phyloP scores from a whole-genome alignment of 2,329 filamentous ascomycete genomes.

The Calonectria leucothoes region DNA sequence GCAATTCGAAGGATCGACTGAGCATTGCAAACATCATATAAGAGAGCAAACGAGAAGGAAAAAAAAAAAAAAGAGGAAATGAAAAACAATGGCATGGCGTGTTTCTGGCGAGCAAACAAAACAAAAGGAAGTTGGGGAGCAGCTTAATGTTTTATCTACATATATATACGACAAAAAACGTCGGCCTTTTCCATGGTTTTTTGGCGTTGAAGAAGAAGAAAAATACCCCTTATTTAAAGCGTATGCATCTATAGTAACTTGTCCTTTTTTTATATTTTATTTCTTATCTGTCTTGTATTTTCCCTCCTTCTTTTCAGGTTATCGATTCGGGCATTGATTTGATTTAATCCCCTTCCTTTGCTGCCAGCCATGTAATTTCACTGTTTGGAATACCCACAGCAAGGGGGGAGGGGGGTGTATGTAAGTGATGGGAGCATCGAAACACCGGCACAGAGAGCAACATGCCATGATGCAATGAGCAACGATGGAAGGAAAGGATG shows the following conservation, averaged over 20 bases:
- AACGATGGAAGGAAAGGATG: not conserved
- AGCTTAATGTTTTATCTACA: conserved; percentile 39
- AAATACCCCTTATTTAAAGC: conserved; percentile 18
- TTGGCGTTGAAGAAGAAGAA: conserved; percentile 12
- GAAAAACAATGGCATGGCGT: conserved; percentile 35
- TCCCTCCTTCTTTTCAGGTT: too few species aligned
- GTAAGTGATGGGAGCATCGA: not conserved
- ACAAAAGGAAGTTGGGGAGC: not conserved
- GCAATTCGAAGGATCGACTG: conserved; percentile 47
- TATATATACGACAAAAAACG: conserved; percentile 5
- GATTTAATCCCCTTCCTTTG: not conserved
- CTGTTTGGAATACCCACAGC: not conserved
- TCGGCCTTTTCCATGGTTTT: not conserved
- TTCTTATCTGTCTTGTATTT: too few species aligned
- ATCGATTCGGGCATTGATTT: not conserved
- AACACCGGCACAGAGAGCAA: not conserved
- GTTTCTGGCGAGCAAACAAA: not conserved
- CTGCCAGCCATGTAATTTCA: not conserved
- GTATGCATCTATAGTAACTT: conserved; percentile 7
- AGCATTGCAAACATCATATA: conserved; percentile 61
- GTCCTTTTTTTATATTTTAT: not conserved
- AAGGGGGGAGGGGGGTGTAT: not conserved
- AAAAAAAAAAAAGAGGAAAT: not conserved
- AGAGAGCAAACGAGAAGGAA: not conserved
- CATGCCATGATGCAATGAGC: not conserved